phyloP scores from a whole-genome alignment of 768 basidiomycete genomes.

The Agaricus sinodeliciosus region DNA sequence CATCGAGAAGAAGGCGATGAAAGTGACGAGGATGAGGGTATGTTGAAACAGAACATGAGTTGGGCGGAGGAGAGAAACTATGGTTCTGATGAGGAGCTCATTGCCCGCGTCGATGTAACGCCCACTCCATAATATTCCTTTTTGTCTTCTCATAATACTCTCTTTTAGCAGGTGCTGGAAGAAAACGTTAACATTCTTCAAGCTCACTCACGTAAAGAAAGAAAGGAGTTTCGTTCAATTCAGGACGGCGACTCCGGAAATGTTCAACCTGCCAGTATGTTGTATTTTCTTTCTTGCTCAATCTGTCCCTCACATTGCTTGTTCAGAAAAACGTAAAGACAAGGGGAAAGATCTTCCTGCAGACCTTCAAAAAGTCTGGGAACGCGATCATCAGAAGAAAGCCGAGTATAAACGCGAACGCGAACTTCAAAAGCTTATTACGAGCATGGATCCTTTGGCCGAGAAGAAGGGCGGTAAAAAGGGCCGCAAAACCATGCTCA shows the following conservation, averaged over 20 bases:
- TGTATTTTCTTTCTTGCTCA: background rate
- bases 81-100: slow-evolving; percentile 48
- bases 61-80: slow-evolving; percentile 38
- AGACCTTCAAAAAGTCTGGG: slow-evolving; percentile 66
- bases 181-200: slow-evolving; percentile 16
- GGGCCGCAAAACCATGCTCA: slow-evolving; percentile 59
- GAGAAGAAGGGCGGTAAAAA: slow-evolving; percentile 63
- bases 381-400: slow-evolving; percentile 77
- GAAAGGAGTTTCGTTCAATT: slow-evolving; percentile 52
- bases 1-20: slow-evolving; percentile 17
- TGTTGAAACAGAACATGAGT: slow-evolving; percentile 20
- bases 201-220: slow-evolving; percentile 37
- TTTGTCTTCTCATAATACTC: background rate
- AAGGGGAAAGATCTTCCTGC: slow-evolving; percentile 44
- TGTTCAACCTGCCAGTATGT: slow-evolving; percentile 46
- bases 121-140: background rate
- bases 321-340: slow-evolving; percentile 41
- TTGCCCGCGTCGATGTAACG: slow-evolving; percentile 48
- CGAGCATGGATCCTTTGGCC: slow-evolving; percentile 57
- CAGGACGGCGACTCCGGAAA: slow-evolving; percentile 44
- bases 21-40: slow-evolving; percentile 27
- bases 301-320: background rate
- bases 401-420: slow-evolving; percentile 67
- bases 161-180: background rate
- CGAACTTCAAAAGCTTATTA: slow-evolving; percentile 44